Percentiles rank a stretch among this genome's conserved stretches.
phyloP scores from a whole-genome alignment of 805 yeast species.

The Blastobotrys muscicola region DNA sequence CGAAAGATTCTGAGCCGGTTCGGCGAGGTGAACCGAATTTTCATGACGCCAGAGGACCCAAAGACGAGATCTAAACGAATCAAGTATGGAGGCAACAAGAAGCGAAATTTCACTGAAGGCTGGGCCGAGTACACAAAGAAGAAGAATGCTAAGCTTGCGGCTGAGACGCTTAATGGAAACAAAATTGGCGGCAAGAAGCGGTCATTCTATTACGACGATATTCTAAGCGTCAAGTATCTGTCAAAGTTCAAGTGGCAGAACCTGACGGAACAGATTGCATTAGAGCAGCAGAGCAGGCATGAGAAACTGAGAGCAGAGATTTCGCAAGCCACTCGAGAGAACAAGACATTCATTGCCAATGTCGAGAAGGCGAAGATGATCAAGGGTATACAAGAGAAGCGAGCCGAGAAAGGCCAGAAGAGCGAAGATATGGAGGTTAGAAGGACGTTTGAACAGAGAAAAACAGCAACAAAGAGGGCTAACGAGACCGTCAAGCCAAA shows the following conservation, averaged over 20 bases:
- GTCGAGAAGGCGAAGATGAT: slow-evolving; percentile 83
- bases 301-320: slow-evolving; percentile 81
- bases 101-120: slow-evolving; percentile 81
- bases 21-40: slow-evolving; percentile 82
- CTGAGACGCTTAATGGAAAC: slow-evolving; percentile 77
- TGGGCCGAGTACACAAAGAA: slow-evolving; percentile 91
- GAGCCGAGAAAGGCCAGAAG: slow-evolving; percentile 28
- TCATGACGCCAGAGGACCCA: slow-evolving; percentile 76
- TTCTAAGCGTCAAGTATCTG: slow-evolving; percentile 80
- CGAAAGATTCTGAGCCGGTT: slow-evolving; percentile 71
- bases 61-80: slow-evolving; percentile 55
- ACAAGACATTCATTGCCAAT: slow-evolving; percentile 71
- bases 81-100: slow-evolving; percentile 86
- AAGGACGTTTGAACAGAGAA: slow-evolving; percentile 63
- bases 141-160: slow-evolving; percentile 81
- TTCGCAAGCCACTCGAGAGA: slow-evolving; percentile 78
- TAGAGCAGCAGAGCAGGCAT: slow-evolving; percentile 81
- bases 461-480: slow-evolving; percentile 57
- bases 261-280: slow-evolving; percentile 84
- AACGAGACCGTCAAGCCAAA: slow-evolving; percentile 23
- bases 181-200: slow-evolving; percentile 88
- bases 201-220: slow-evolving; percentile 86
- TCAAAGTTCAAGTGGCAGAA: slow-evolving; percentile 94
- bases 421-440: slow-evolving; percentile 30
- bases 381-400: slow-evolving; percentile 49